These are phyloP conservation scores for Raphanus hybrid DNA, from an alignment of 441 rosid genomes.

Conservation along the genomic window DNA sequence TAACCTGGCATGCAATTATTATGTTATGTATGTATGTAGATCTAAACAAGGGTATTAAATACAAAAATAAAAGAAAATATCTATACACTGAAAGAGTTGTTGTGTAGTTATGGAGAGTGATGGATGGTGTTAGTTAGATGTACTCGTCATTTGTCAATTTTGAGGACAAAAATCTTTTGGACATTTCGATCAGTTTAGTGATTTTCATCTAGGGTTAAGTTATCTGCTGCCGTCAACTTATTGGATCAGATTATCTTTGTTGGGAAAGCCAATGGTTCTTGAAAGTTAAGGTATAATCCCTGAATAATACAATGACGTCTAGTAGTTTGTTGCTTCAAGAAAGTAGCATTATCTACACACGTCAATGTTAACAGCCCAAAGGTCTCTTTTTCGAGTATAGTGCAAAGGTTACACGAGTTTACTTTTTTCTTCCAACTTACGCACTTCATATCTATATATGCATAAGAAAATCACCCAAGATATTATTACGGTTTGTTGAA, in stretches of 20 bases:
- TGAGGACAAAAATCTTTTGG: conserved; percentile 7
- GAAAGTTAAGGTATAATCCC: conserved; percentile 25
- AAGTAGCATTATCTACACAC: conserved; percentile 34
- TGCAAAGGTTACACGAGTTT: conserved; percentile 30
- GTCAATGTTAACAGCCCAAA: conserved; percentile 36
- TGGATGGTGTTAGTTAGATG: conserved; percentile 41
- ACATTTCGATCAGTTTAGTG: conserved; percentile 29
- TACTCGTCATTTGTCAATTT: conserved; percentile 37
- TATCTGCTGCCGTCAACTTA: conserved; percentile 37
- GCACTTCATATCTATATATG: not conserved
- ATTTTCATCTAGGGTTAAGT: conserved; percentile 22
- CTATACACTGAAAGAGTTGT: conserved; percentile 30
- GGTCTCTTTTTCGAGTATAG: conserved; percentile 32
- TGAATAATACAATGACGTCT: conserved; percentile 31
- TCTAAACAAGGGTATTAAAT: not conserved
- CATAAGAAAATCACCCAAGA: not conserved
- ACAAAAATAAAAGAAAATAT: not conserved
- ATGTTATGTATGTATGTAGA: conserved; percentile 1
- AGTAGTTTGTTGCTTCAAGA: conserved; percentile 42
- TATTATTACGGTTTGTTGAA: conserved; percentile 1
- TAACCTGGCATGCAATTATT: conserved; percentile 16
- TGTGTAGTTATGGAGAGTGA: conserved; percentile 43
- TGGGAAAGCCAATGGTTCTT: conserved; percentile 16
- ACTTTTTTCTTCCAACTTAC: conserved; percentile 30
- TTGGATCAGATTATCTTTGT: conserved; percentile 24